Evolutionary conservation across 1,139 yeast species (phyloP).

Genomic region (Pichia sp.): DNA sequence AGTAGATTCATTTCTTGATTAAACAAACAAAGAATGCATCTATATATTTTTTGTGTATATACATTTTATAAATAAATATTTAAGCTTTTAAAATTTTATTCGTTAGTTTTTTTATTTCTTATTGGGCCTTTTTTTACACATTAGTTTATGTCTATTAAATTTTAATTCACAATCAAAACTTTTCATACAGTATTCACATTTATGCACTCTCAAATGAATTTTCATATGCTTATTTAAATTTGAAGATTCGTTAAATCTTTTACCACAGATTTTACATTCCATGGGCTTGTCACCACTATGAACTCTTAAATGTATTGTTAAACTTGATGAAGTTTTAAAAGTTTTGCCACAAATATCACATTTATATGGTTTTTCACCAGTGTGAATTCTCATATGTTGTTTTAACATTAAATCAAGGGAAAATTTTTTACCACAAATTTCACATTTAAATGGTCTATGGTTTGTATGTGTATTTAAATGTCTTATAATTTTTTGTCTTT

Average conservation of each 20-base stretch:
- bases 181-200: slow-evolving; percentile 46
- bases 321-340: slow-evolving; percentile 49
- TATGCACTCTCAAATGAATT: slow-evolving; percentile 47
- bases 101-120: background rate
- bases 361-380: slow-evolving; percentile 65
- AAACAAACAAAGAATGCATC: too few species aligned
- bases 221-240: slow-evolving; percentile 85
- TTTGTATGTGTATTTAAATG: slow-evolving; percentile 87
- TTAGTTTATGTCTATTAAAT: slow-evolving; percentile 36
- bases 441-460: slow-evolving; percentile 69
- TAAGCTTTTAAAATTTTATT: background rate
- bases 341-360: slow-evolving; percentile 45
- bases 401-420: slow-evolving; percentile 60
- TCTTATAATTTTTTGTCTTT: slow-evolving; percentile 77
- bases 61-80: background rate
- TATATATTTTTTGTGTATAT: background rate
- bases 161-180: slow-evolving; percentile 43
- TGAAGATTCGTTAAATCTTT: slow-evolving; percentile 81
- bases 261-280: slow-evolving; percentile 72
- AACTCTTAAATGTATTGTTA: slow-evolving; percentile 48
- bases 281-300: slow-evolving; percentile 72
- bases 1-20: slow-evolving; percentile 37
- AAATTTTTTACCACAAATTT: slow-evolving; percentile 60
- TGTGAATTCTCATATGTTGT: slow-evolving; percentile 79
- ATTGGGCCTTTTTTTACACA: slow-evolving; percentile 14